These are phyloP conservation scores for Polychytrium aggregatum DNA, from an alignment of 192 early-diverging fungal genomes.

Conservation along the genomic window DNA sequence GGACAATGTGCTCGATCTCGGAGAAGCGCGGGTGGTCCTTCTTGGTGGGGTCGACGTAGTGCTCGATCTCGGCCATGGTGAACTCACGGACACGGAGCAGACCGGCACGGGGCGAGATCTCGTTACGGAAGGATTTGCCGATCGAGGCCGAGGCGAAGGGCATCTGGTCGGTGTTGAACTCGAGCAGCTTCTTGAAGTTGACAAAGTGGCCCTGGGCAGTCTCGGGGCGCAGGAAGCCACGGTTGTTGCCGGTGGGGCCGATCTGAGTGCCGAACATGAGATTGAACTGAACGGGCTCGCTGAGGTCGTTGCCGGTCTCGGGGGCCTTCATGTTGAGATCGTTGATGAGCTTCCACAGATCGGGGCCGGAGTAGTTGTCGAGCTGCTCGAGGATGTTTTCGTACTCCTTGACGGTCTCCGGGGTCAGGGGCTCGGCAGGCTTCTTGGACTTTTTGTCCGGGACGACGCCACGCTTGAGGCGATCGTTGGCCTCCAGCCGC, in stretches of 20 bases:
- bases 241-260: conserved; percentile 90
- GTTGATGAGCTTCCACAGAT: conserved; percentile 73
- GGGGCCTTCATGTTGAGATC: conserved; percentile 79
- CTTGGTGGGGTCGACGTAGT: conserved; percentile 90
- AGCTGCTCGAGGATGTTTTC: conserved; percentile 65
- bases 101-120: conserved; percentile 92
- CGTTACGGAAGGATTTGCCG: conserved; percentile 97
- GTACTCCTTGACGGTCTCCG: conserved; percentile 41
- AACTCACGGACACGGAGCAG: conserved; percentile 95
- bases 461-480: conserved; percentile 11
- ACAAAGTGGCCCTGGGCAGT: conserved; percentile 99
- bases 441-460: conserved; percentile 16
- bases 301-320: conserved; percentile 82
- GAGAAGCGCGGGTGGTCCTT: conserved; percentile 89
- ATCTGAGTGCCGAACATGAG: conserved; percentile 98
- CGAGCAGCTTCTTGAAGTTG: conserved; percentile 92
- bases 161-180: conserved; percentile 96
- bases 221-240: conserved; percentile 94
- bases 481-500: conserved; percentile 76
- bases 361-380: conserved; percentile 87
- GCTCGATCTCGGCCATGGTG: conserved; percentile 98
- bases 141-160: conserved; percentile 99
- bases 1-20: conserved; percentile 64
- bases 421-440: conserved; percentile 14
- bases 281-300: conserved; percentile 90